phyloP scores from a whole-genome alignment of 2,329 filamentous ascomycete species.

The Xylaria hypoxylon region DNA sequence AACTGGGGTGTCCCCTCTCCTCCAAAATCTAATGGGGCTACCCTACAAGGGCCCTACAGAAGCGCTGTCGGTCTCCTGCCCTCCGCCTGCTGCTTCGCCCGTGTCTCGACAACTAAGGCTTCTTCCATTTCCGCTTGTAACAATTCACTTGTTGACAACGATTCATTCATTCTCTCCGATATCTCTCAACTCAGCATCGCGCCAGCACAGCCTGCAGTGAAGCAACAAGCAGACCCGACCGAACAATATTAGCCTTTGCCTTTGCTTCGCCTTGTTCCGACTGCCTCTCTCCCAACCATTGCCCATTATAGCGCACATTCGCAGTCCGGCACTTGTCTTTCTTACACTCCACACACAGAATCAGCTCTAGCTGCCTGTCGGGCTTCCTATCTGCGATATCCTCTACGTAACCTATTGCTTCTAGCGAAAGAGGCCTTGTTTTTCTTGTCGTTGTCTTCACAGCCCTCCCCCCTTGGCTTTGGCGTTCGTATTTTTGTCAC shows the following conservation, averaged over 20 bases:
- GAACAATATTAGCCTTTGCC: constrained; percentile 15
- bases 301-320: constrained; percentile 36
- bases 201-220: constrained; percentile 20
- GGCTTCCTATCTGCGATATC: constrained; percentile 18
- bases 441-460: constrained; percentile 24
- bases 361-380: constrained; percentile 20
- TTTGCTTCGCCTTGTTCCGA: constrained; percentile 31
- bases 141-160: constrained; percentile 34
- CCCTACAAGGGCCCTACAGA: constrained; percentile 28
- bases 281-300: constrained; percentile 29
- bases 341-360: constrained; percentile 27
- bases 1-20: constrained; percentile 37
- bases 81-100: constrained; percentile 20
- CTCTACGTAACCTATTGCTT: constrained; percentile 24
- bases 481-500: constrained; percentile 41
- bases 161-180: constrained; percentile 25
- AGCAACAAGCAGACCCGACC: constrained; percentile 22
- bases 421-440: constrained; percentile 5
- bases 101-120: constrained; percentile 36
- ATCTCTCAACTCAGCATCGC: constrained; percentile 21
- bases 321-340: constrained; percentile 34
- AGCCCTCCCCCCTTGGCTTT: constrained; percentile 38
- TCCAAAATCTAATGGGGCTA: constrained; percentile 25
- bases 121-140: constrained; percentile 27
- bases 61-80: constrained; percentile 32